Conservation (phyloP, 1,284 basidiomycete species). For the Veloboletus limbatus region DNA sequence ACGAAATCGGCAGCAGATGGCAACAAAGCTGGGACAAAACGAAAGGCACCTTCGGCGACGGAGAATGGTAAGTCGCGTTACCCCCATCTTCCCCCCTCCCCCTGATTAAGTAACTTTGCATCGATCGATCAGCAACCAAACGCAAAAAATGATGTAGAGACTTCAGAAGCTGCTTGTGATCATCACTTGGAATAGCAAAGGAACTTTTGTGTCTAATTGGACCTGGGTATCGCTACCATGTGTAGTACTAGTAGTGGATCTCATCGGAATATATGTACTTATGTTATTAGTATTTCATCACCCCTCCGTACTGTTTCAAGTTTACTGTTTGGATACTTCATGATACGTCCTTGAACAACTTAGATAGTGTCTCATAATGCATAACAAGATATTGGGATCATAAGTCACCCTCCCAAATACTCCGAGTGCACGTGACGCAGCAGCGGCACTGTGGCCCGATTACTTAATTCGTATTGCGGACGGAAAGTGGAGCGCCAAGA, state of each 20-base stretch:
- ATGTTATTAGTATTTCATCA: conserved; percentile 28
- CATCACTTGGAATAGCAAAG: neutral
- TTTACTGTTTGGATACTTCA: neutral
- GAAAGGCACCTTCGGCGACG: conserved; percentile 22
- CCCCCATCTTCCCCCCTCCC: no score
- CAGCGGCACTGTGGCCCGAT: no score
- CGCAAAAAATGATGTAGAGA: conserved; percentile 29
- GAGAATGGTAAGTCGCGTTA: conserved; percentile 23
- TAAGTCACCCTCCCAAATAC: no score
- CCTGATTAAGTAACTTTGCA: no score
- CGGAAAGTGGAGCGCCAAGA: no score
- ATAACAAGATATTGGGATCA: no score
- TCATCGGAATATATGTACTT: conserved; percentile 7
- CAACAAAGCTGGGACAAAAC: conserved; percentile 24
- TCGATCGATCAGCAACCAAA: conserved; percentile 27
- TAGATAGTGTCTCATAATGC: no score
- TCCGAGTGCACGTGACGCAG: no score
- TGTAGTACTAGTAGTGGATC: conserved; percentile 8
- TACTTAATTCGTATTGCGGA: no score
- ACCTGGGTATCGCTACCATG: conserved; percentile 4
- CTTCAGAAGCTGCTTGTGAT: neutral
- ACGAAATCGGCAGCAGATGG: neutral
- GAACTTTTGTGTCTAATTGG: conserved; percentile 2
- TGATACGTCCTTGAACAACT: no score
- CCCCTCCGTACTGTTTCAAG: neutral